Base-by-base conservation (phyloP, 2,329 filamentous ascomycete species). In the Fusarium sublunatum region DNA sequence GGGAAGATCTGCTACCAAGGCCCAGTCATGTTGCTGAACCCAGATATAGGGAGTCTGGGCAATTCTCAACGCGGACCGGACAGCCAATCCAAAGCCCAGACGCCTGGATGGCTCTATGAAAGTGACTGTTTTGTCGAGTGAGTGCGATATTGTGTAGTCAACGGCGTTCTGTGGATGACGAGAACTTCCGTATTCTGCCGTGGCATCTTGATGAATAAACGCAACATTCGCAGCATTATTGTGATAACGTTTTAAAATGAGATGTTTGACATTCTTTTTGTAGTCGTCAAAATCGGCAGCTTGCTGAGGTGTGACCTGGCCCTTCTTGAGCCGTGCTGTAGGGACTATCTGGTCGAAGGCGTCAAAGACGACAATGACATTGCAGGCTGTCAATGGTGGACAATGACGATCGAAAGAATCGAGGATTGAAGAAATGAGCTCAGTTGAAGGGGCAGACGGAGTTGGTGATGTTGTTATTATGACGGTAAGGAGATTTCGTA, bases 21-120 rank as follows among this genome's bases (percentile, higher is more conserved):
- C 74, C 83, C 83, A 86, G 70, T 86, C 83, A 65, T 86, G 83
- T 71, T 86, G 83, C 59, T 86, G 83, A 0, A 86, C 72, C 83
- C 83, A 86, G 13, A 85, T 82, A 41, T 83, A 83, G 0, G 81
- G 80, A 2, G 83, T 86, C 11, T 71, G 60, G 0, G 78, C 75
- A 6, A 77, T 49, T 4, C 83, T 75, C 41, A 86, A 69, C 0
- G 83, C 83, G 0, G 82, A 81, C 11, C 83, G 81, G 19, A 86
- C 82, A 1, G 80, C 83, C 1, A 86, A 73, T 0, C 82, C 83
- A 43, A 86, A 86, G 0, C 83, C 83, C 2, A 86, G 67, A 0
- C 83, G 78, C 1, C 82, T 77, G 31, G 1, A 65, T 45, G 5
- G 81, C 76, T 85, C 82, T 49, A 86, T 75, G 54, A 86, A 85